phyloP scores from a whole-genome alignment of 768 basidiomycete species.

The Plicaturopsis crispa region DNA sequence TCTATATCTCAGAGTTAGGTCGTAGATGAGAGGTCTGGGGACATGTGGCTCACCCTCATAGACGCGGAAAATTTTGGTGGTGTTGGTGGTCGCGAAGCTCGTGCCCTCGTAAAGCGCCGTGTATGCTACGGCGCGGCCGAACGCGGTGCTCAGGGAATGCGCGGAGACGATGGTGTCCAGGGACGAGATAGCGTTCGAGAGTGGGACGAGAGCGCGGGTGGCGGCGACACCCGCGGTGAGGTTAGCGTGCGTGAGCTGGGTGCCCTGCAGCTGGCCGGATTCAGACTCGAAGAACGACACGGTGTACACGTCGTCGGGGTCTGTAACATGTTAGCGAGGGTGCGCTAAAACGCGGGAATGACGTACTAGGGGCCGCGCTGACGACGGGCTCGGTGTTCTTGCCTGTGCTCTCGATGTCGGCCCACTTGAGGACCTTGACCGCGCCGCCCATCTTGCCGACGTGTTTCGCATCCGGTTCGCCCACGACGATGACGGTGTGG shows the following conservation, averaged over 20 bases:
- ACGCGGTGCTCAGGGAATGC: slow-evolving; percentile 65
- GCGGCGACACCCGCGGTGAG: slow-evolving; percentile 87
- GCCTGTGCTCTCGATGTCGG: slow-evolving; percentile 65
- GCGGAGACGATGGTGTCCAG: slow-evolving; percentile 76
- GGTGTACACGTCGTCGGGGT: slow-evolving; percentile 56
- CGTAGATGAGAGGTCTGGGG: slow-evolving; percentile 10
- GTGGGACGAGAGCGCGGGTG: slow-evolving; percentile 66
- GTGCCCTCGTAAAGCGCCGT: slow-evolving; percentile 71
- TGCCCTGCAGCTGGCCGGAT: slow-evolving; percentile 47
- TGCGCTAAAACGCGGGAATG: no score
- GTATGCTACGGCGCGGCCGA: slow-evolving; percentile 75
- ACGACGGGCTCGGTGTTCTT: slow-evolving; percentile 37
- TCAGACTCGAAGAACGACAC: slow-evolving; percentile 54
- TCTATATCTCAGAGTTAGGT: slow-evolving; percentile 1
- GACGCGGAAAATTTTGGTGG: slow-evolving; percentile 41
- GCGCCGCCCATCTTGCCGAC: slow-evolving; percentile 41
- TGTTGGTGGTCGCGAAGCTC: slow-evolving; percentile 60
- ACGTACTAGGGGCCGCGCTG: slow-evolving; percentile 42
- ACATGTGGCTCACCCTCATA: slow-evolving; percentile 30
- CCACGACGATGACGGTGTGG: slow-evolving; percentile 65
- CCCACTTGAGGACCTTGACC: slow-evolving; percentile 55
- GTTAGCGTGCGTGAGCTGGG: slow-evolving; percentile 75
- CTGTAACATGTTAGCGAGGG: slow-evolving; percentile 32
- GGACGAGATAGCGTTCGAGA: slow-evolving; percentile 56
- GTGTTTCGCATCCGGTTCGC: slow-evolving; percentile 43